Conservation (phyloP, 108 stramenopile genomes). For the Skeletonema tropicum region DNA sequence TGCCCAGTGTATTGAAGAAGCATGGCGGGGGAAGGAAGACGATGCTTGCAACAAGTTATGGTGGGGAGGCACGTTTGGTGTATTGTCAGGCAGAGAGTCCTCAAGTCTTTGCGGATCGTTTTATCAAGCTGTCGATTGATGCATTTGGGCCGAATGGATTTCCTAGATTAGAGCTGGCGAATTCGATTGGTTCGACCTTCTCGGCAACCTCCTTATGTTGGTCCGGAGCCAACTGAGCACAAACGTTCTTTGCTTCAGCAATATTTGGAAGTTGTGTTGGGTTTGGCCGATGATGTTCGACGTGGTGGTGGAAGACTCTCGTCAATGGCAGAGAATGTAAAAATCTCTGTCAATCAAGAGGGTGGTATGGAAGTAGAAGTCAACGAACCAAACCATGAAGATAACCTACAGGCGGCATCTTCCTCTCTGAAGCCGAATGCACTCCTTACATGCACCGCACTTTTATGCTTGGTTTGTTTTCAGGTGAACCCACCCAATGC, state of each 20-base stretch:
- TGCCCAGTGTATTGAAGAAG: slow-evolving; percentile 11
- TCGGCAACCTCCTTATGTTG: slow-evolving; percentile 85
- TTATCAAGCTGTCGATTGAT: slow-evolving; percentile 85
- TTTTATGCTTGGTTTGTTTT: slow-evolving; percentile 75
- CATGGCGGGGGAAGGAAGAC: slow-evolving; percentile 12
- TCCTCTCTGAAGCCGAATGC: slow-evolving; percentile 49
- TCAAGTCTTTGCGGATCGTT: slow-evolving; percentile 84
- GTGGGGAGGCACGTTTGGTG: slow-evolving; percentile 69
- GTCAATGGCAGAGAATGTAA: slow-evolving; percentile 57
- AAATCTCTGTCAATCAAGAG: slow-evolving; percentile 22
- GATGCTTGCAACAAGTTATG: slow-evolving; percentile 64
- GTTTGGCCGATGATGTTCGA: slow-evolving; percentile 69
- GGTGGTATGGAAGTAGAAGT: slow-evolving; percentile 37
- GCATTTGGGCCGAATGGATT: slow-evolving; percentile 88
- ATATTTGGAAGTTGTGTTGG: slow-evolving; percentile 81
- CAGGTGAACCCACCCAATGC: slow-evolving; percentile 68
- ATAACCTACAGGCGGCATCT: slow-evolving; percentile 29
- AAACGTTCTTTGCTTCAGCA: slow-evolving; percentile 61
- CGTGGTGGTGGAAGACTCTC: slow-evolving; percentile 17
- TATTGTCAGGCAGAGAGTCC: slow-evolving; percentile 39
- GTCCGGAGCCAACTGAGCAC: slow-evolving; percentile 64
- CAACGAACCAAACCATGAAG: slow-evolving; percentile 4
- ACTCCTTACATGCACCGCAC: slow-evolving; percentile 70
- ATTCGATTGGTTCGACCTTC: slow-evolving; percentile 78
- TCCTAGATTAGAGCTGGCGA: slow-evolving; percentile 82